Evolutionary conservation across 1,284 basidiomycete species (phyloP).

Genomic region (Fomitiporia mediterranea): DNA sequence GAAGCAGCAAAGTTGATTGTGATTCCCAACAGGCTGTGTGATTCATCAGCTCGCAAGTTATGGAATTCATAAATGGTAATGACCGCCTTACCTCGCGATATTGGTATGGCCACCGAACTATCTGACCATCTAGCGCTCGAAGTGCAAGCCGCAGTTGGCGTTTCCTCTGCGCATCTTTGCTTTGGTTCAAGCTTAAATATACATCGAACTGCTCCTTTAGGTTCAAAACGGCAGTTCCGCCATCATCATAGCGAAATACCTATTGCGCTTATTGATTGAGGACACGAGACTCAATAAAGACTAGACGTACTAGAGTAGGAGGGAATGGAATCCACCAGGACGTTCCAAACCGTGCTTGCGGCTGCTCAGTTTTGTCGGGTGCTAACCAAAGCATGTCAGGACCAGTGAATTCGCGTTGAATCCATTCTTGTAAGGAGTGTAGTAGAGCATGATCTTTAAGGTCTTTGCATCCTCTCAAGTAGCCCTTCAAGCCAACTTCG

Average conservation of each 20-base stretch:
- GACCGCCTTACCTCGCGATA: slow-evolving; percentile 45
- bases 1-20: slow-evolving; percentile 41
- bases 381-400: slow-evolving; percentile 67
- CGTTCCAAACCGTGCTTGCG: slow-evolving; percentile 61
- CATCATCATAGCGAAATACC: slow-evolving; percentile 74
- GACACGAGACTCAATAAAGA: neutral
- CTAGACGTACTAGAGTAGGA: slow-evolving; percentile 51
- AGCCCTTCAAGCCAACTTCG: slow-evolving; percentile 54
- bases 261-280: slow-evolving; percentile 25
- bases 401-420: slow-evolving; percentile 53
- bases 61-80: slow-evolving; percentile 7
- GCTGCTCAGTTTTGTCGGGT: slow-evolving; percentile 29
- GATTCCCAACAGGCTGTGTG: slow-evolving; percentile 43
- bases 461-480: slow-evolving; percentile 46
- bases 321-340: slow-evolving; percentile 80
- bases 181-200: slow-evolving; percentile 65
- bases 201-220: slow-evolving; percentile 49
- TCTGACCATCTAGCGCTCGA: slow-evolving; percentile 63
- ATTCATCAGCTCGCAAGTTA: slow-evolving; percentile 16
- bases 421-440: slow-evolving; percentile 43
- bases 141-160: slow-evolving; percentile 65
- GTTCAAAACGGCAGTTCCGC: slow-evolving; percentile 45
- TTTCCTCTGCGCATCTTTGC: slow-evolving; percentile 42
- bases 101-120: slow-evolving; percentile 63
- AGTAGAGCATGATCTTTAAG: slow-evolving; percentile 45